Conservation (phyloP, 75 land plant species). For the Larix kaempferi region DNA sequence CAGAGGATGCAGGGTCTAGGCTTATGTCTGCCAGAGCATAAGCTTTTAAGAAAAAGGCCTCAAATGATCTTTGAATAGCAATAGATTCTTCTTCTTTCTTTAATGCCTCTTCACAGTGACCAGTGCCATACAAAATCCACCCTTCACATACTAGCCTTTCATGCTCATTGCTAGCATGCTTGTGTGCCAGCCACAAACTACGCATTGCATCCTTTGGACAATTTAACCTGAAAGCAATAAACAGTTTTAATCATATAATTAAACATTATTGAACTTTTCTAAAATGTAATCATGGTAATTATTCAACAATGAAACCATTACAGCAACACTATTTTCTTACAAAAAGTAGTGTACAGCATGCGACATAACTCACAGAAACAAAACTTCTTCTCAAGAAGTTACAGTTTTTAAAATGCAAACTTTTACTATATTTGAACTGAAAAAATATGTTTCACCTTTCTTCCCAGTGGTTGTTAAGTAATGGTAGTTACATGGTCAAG, state of each 20-base stretch:
- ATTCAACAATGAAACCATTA: not conserved
- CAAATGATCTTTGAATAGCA: constrained; percentile 74
- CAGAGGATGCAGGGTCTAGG: constrained; percentile 51
- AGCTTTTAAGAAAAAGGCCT: constrained; percentile 88
- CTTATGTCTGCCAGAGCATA: constrained; percentile 81
- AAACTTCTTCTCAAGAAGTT: not conserved
- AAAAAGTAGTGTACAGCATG: not conserved
- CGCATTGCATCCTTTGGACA: constrained; percentile 91
- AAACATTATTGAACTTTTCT: not conserved
- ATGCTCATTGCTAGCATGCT: constrained; percentile 59
- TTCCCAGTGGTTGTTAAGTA: not conserved
- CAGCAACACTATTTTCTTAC: not conserved
- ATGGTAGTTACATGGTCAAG: not conserved
- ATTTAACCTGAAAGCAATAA: constrained; percentile 49
- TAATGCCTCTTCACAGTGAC: constrained; percentile 88
- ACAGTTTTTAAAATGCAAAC: not conserved
- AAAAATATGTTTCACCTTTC: too few relatives aligned
- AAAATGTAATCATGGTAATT: not conserved
- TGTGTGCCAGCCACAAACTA: constrained; percentile 76
- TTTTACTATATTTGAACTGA: too few relatives aligned
- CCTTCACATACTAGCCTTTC: constrained; percentile 91
- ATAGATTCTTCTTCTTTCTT: constrained; percentile 86
- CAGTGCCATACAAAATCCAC: constrained; percentile 92
- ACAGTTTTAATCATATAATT: not conserved
- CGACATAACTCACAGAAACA: not conserved